Base-by-base conservation (phyloP, 2,329 filamentous ascomycete species). In the Raffaelea ambrosiae region DNA sequence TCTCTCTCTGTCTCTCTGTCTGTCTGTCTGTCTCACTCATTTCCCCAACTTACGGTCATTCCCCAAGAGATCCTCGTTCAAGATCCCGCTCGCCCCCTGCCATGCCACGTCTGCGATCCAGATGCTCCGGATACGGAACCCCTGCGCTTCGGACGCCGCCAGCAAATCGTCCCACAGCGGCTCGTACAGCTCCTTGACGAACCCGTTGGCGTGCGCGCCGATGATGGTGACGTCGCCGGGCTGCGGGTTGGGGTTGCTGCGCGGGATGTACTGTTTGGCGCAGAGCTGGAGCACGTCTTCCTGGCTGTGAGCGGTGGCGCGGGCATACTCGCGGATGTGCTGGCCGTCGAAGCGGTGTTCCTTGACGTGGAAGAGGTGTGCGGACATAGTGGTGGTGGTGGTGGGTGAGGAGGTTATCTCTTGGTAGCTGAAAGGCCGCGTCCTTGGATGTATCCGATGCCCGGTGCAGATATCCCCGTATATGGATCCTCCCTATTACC, bases 101-200 rank as follows among this genome's bases (percentile, higher is more conserved):
- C 88, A 83, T 26, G 87, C 82, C n/a, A 86, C 79, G 66, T 97
- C 91, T 52, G 88, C 83, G 57, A 95, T 93, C 86, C 87, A 95
- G 56, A 97, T 90, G 52, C 78, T 73, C 49, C 88, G 79, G 57
- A 97, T 87, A 2, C 75, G 73, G 57, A 94, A 78, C 18, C 80
- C 81, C 48, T 73, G 69, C 14, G 65, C 61, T 54, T 76, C 74
- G 5, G 82, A 69, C 18, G 72, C 68, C 18, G 72, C 66, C 55
- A 86, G 71, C 2, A 96, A 70, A 45, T 95, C 88, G 50, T 91
- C 87, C 86, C 89, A 96, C 0, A 96, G 70, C 0, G 91, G 86
- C 59, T 96, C 90, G 61, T 96, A 96, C 2, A 96, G 67, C 71
- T 97, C 91, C 85, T 96, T 97, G 11, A 88, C 86, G 56, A 96